Conservation (phyloP, 2,329 filamentous ascomycete genomes). For the Colletotrichum cuscutae region DNA sequence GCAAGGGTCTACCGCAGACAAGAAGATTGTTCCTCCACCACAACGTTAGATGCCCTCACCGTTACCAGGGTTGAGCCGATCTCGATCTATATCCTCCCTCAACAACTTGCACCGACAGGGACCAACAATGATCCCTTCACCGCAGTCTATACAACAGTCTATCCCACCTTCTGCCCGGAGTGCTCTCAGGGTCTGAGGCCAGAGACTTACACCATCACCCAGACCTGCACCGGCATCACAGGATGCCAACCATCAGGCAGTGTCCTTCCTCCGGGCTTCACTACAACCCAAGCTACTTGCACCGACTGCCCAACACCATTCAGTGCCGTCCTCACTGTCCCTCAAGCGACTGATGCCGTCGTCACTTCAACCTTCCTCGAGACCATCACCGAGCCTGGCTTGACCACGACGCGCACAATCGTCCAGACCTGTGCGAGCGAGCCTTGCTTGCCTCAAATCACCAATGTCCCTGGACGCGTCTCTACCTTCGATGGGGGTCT, state of each 20-base stretch:
- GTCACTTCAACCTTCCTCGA: slow-evolving; percentile 16
- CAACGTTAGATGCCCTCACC: slow-evolving; percentile 23
- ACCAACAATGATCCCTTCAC: slow-evolving; percentile 20
- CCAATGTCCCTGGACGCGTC: slow-evolving; percentile 4
- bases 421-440: slow-evolving; percentile 14
- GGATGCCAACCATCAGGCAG: slow-evolving; percentile 18
- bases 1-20: slow-evolving; percentile 24
- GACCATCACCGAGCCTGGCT: slow-evolving; percentile 1
- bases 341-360: slow-evolving; percentile 14
- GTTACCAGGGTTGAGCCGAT: slow-evolving; percentile 32
- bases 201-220: slow-evolving; percentile 32
- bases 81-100: slow-evolving; percentile 23
- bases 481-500: slow-evolving; percentile 12
- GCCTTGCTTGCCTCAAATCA: slow-evolving; percentile 8
- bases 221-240: slow-evolving; percentile 28
- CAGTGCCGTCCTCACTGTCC: slow-evolving; percentile 24
- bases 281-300: slow-evolving; percentile 22
- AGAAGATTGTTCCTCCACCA: slow-evolving; percentile 20
- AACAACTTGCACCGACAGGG: slow-evolving; percentile 9
- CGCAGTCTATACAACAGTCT: slow-evolving; percentile 26
- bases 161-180: slow-evolving; percentile 23
- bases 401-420: slow-evolving; percentile 20
- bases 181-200: slow-evolving; percentile 15
- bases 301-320: slow-evolving; percentile 20
- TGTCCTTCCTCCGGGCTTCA: slow-evolving; percentile 24